Percentiles rank a stretch among this genome's conserved stretches.
Conservation (phyloP, 2,329 filamentous ascomycete genomes). For the Sclerotiophoma versabilis region DNA sequence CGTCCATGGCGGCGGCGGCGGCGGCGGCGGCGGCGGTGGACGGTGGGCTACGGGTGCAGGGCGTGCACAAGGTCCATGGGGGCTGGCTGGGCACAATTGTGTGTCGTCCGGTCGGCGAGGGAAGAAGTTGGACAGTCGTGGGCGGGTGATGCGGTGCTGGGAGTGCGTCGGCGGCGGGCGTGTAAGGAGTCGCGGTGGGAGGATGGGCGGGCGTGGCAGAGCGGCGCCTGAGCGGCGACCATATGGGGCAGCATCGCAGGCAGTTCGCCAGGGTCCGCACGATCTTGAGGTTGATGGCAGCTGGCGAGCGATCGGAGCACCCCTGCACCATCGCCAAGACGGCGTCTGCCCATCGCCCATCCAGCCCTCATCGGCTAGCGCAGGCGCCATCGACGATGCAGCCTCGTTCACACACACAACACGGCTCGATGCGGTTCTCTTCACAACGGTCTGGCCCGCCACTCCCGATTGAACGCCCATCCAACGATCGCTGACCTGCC, state of each 20-base stretch:
- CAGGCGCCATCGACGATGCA: constrained; percentile 10
- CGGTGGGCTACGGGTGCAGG: constrained; percentile 17
- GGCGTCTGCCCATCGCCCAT: background rate
- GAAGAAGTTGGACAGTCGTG: too few relatives aligned
- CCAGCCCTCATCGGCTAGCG: background rate
- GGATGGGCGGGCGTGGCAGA: background rate
- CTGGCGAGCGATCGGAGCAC: constrained; percentile 6
- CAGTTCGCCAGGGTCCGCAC: constrained; percentile 1
- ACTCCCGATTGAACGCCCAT: background rate
- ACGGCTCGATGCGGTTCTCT: constrained; percentile 1
- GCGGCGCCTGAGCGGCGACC: constrained; percentile 1
- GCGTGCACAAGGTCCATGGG: constrained; percentile 23
- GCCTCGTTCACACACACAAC: background rate
- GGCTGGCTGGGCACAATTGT: constrained; percentile 7
- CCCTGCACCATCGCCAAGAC: constrained; percentile 5
- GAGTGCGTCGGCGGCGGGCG: background rate
- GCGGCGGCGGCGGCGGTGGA: background rate
- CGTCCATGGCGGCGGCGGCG: constrained; percentile 29
- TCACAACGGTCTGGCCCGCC: background rate
- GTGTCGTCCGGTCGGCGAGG: too few relatives aligned
- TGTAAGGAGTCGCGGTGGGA: background rate
- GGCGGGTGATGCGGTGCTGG: background rate
- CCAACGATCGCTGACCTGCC: background rate
- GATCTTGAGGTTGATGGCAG: constrained; percentile 14
- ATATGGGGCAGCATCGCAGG: background rate